These are phyloP conservation scores for Kodamaea sagamina DNA, from an alignment of 805 yeast genomes.

Conservation along the genomic window DNA sequence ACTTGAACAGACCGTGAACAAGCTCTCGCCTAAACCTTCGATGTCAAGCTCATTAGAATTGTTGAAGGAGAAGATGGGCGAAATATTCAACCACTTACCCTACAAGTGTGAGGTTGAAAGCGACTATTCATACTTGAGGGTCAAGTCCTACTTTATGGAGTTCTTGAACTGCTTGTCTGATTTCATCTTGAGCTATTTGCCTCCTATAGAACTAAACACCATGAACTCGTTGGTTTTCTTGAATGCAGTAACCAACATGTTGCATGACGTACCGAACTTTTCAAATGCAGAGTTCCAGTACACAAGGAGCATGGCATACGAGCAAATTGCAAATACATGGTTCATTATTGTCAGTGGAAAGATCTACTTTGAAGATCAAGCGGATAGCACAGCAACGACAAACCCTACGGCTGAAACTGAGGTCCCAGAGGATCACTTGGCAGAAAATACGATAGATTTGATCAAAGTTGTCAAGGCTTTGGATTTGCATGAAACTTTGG, in stretches of 20 bases:
- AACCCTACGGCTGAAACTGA: conserved; percentile 1
- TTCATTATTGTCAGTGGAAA: conserved; percentile 41
- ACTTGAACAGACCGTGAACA: conserved; percentile 50
- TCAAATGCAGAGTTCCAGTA: conserved; percentile 55
- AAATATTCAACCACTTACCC: conserved; percentile 58
- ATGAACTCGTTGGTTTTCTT: conserved; percentile 60
- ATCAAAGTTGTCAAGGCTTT: conserved; percentile 36
- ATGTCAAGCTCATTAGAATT: conserved; percentile 52
- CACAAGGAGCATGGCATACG: conserved; percentile 55
- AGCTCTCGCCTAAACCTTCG: conserved; percentile 59
- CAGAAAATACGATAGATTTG: conserved; percentile 24
- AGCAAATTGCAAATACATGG: conserved; percentile 63
- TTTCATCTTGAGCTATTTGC: conserved; percentile 68
- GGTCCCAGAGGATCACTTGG: conserved; percentile 6
- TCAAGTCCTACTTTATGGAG: conserved; percentile 66
- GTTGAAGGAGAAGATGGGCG: conserved; percentile 47
- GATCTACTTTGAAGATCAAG: conserved; percentile 19
- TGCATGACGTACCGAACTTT: conserved; percentile 69
- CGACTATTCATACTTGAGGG: conserved; percentile 77
- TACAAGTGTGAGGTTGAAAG: conserved; percentile 71
- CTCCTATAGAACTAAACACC: conserved; percentile 63
- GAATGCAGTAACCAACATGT: conserved; percentile 57
- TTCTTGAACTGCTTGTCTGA: conserved; percentile 73
- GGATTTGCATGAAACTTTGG: conserved; percentile 44
- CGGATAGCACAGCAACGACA: conserved; percentile 12